Evolutionary conservation across 2,329 filamentous ascomycete genomes (phyloP), one percentile per base, ranked within the genome.

Genomic region (Phyllosticta ampelicida): DNA sequence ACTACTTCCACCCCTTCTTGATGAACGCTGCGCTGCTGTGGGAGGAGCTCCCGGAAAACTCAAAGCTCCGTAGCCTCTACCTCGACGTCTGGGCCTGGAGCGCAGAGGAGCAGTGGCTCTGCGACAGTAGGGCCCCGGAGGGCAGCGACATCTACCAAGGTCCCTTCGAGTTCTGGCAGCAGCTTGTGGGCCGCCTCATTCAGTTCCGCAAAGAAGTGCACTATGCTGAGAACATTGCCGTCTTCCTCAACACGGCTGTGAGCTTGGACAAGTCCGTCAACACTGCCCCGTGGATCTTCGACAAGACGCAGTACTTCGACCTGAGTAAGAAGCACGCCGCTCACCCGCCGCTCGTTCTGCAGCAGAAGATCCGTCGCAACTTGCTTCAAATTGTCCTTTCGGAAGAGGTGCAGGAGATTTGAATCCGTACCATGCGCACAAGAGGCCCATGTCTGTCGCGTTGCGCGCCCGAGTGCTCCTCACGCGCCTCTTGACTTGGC

Each of bases 21-120:
- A 16, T 8, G 11, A 44, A 44, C 9, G 54, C 21, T 0, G 11
- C 1, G 1, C 13, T 53, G 9, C 2, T 48, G 5, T 57, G 48
- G 18, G n/a, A n/a, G 1, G 53, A 57, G 5, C 30, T 53, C 9
- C 30, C 36, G 8, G 5, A 3, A 13, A 18, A 13, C 9, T 53
- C 51, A n/a, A 1, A 2, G n/a, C 52, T 58, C 20, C 36, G 23
- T 16, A n/a, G 23, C 11, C 51, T 58, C 10, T 58, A 49, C 9
- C 21, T 58, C 1, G 56, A 58, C 9, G 2, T 53, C 10, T 58
- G 54, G 50, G 29, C 20, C 16, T 54, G 58, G 58, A 16, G 18
- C 2, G 23, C 36, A 10, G 13, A 53, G 29, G 13, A n/a, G 4
- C 16, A 4, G 9, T 60, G 58, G 58, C 52, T 52, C n/a, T 29